Base-by-base conservation (phyloP, 352 stramenopile species). In the Globisporangium paddicum region DNA sequence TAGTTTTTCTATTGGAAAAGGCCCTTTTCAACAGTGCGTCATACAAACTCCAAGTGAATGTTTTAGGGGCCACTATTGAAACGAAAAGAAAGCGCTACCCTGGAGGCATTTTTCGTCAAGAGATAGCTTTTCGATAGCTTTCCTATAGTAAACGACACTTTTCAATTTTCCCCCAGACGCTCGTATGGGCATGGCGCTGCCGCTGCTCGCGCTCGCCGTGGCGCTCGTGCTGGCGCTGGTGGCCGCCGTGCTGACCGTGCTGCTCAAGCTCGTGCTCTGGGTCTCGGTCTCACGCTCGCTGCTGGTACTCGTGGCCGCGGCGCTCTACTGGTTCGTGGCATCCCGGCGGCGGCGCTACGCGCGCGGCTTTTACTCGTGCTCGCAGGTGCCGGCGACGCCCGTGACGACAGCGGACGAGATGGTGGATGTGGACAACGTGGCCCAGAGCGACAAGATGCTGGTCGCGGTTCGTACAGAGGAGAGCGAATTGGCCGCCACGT, bases 331-430 rank as follows among this genome's bases (percentile, higher is more conserved):
- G 60, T 64, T 69, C 25, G 44, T 74, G 19, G 35, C 63, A 13
- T 63, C 66, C 45, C 63, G 62, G 11, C 60, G 64, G 10, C 63
- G 47, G 38, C 55, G 60, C 32, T 57, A 53, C 62, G 75, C 75
- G 35, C 72, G 69, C 47, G 75, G 75, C 9, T 84, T 81, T 60
- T 84, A 84, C 70, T 78, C 75, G 5, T 84, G 75, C 51, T 63
- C 60, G 2, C n/a, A 63, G 16, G 37, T 79, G 5, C 69, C 69
- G 2, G 40, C 13, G 28, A 16, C 57, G 7, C 7, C 28, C 14
- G 8, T 45, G 35, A 34, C 55, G 5, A 26, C 49, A 49, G 16
- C 38, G 21, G 38, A 3, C 9, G 45, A 26, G 21, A 46, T n/a
- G 3, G 9, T 35, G 34, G 10, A 30, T 28, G 19, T 4, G 41